These are phyloP conservation scores for Linum usitatissimum DNA, from an alignment of 345 rosid genomes.

Conservation along the genomic window DNA sequence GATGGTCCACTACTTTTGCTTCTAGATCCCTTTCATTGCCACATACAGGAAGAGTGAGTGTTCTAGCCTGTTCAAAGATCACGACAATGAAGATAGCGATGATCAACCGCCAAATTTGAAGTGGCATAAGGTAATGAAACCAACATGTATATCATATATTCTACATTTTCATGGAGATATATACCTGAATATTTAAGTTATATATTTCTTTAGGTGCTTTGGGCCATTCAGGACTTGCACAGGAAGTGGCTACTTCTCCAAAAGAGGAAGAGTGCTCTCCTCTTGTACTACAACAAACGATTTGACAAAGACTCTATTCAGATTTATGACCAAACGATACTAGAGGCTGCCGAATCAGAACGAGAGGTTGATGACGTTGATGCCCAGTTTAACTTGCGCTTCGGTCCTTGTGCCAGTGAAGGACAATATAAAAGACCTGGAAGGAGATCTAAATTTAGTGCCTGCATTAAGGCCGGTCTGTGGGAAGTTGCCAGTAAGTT, in stretches of 20 bases:
- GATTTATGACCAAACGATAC: conserved; percentile 81
- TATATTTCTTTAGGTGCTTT: conserved; percentile 54
- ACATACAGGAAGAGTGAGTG: conserved; percentile 88
- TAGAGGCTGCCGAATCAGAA: conserved; percentile 66
- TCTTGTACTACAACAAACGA: conserved; percentile 63
- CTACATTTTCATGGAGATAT: not conserved
- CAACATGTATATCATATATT: not conserved
- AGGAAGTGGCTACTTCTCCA: conserved; percentile 89
- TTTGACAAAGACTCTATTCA: conserved; percentile 81
- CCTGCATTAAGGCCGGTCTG: conserved; percentile 80
- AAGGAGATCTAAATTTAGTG: conserved; percentile 77
- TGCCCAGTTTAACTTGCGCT: conserved; percentile 87
- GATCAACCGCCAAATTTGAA: conserved; percentile 45
- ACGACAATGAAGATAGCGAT: conserved; percentile 32
- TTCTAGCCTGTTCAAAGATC: conserved; percentile 56
- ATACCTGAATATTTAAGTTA: conserved; percentile 12
- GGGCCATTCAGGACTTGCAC: conserved; percentile 83
- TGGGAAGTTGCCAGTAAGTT: conserved; percentile 95
- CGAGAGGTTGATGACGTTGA: conserved; percentile 98
- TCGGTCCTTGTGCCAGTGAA: conserved; percentile 84
- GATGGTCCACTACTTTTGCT: conserved; percentile 16
- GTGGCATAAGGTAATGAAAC: conserved; percentile 64
- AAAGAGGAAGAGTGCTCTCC: conserved; percentile 83
- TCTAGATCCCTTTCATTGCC: conserved; percentile 82
- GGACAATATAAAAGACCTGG: conserved; percentile 93